Conservation (phyloP, 1,284 basidiomycete genomes). For the Tilletiopsis washingtonensis region DNA sequence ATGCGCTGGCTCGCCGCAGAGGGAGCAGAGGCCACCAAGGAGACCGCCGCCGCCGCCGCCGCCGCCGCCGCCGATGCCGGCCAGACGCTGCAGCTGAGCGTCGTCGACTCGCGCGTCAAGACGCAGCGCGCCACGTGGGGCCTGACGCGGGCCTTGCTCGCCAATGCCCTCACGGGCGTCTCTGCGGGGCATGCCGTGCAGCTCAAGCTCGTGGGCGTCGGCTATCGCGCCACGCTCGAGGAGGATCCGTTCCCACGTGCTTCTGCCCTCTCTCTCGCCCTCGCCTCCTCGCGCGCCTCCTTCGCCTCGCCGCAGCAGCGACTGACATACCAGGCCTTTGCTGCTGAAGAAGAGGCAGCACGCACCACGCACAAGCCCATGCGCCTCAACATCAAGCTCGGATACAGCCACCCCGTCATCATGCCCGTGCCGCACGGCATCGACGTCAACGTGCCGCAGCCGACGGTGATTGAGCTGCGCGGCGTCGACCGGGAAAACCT, state of each 20-base stretch:
- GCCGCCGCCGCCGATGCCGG: too few relatives aligned
- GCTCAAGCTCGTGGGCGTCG: constrained; percentile 85
- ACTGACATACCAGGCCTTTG: constrained; percentile 13
- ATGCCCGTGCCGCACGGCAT: constrained; percentile 64
- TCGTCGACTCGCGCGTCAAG: too few relatives aligned
- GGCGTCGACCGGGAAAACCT: constrained; percentile 58
- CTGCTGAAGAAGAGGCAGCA: too few relatives aligned
- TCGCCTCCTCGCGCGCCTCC: constrained; percentile 11
- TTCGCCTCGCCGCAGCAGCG: constrained; percentile 25
- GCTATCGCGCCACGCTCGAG: constrained; percentile 82
- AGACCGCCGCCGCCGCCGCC: too few relatives aligned
- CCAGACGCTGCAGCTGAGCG: too few relatives aligned
- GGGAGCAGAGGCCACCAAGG: too few relatives aligned
- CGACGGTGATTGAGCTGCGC: constrained; percentile 53
- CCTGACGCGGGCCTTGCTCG: constrained; percentile 75
- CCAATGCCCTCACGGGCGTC: constrained; percentile 84
- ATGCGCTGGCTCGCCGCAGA: too few relatives aligned
- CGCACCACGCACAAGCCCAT: constrained; percentile 2
- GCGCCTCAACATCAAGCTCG: constrained; percentile 53
- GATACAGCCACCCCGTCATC: constrained; percentile 78
- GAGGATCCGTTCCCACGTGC: constrained; percentile 57
- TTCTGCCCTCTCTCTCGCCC: constrained; percentile 24
- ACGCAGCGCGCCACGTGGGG: constrained; percentile 85
- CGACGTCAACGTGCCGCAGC: constrained; percentile 45
- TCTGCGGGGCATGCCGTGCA: constrained; percentile 75